phyloP scores from a whole-genome alignment of 495 filamentous ascomycete species.

The Aspergillus homomorphus region DNA sequence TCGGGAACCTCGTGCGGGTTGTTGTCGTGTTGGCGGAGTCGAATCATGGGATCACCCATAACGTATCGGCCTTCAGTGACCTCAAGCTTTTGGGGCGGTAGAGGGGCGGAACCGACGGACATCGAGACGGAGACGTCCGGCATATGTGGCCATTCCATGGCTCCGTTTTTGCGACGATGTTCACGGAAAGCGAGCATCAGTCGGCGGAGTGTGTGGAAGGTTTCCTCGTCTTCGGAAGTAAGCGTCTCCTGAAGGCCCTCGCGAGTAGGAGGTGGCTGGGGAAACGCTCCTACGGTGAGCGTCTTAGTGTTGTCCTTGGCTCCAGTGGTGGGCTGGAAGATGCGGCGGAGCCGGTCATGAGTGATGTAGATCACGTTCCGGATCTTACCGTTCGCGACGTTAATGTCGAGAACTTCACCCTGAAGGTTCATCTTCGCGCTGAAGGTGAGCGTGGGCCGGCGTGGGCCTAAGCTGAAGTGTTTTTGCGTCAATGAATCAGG shows the following conservation, averaged over 20 bases:
- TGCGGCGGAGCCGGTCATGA: slow-evolving; percentile 49
- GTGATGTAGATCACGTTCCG: slow-evolving; percentile 74
- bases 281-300: slow-evolving; percentile 39
- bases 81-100: slow-evolving; percentile 29
- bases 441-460: slow-evolving; percentile 75
- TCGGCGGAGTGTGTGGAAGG: slow-evolving; percentile 38
- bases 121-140: slow-evolving; percentile 31
- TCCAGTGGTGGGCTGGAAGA: slow-evolving; percentile 40
- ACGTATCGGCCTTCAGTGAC: slow-evolving; percentile 33
- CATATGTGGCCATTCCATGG: slow-evolving; percentile 32
- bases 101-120: slow-evolving; percentile 22
- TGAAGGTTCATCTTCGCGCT: slow-evolving; percentile 65
- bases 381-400: slow-evolving; percentile 68
- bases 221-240: slow-evolving; percentile 35
- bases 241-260: slow-evolving; percentile 23
- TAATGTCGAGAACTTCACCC: slow-evolving; percentile 66
- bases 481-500: slow-evolving; percentile 50
- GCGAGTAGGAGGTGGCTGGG: slow-evolving; percentile 4
- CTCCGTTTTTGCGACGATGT: slow-evolving; percentile 38
- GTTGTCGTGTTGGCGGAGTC: slow-evolving; percentile 25
- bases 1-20: slow-evolving; percentile 43
- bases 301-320: not conserved
- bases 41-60: slow-evolving; percentile 55
- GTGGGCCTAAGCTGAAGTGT: slow-evolving; percentile 65
- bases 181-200: slow-evolving; percentile 43